phyloP scores from a whole-genome alignment of 2,329 filamentous ascomycete species.

The Nakataea oryzae region DNA sequence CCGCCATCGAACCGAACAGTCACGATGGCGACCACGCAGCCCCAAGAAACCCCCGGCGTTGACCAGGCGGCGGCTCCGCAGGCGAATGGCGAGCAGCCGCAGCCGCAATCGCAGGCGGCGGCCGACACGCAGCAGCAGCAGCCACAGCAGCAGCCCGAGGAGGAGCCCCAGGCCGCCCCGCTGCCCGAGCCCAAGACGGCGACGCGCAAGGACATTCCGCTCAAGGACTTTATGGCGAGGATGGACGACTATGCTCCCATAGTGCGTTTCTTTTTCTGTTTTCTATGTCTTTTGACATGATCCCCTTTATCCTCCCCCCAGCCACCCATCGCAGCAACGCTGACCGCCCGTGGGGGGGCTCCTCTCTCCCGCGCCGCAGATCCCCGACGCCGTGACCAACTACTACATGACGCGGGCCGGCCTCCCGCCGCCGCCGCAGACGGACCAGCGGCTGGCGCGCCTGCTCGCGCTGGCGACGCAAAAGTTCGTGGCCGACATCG shows the following conservation, averaged over 20 bases:
- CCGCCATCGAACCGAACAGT: not conserved
- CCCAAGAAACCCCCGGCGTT: slow-evolving; percentile 9
- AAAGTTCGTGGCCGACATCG: slow-evolving; percentile 97
- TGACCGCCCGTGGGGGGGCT: not conserved
- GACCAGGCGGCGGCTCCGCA: slow-evolving; percentile 6
- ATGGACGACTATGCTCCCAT: slow-evolving; percentile 99
- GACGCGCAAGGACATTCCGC: slow-evolving; percentile 79
- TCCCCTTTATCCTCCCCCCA: not conserved
- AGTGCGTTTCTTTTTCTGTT: slow-evolving; percentile 39
- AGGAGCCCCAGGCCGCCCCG: slow-evolving; percentile 3
- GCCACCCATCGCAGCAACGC: not conserved
- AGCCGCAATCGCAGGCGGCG: slow-evolving; percentile 1
- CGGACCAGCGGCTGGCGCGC: slow-evolving; percentile 80
- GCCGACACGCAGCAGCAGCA: not conserved
- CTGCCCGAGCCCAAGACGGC: slow-evolving; percentile 52
- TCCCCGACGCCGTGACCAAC: slow-evolving; percentile 92
- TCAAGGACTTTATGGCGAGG: slow-evolving; percentile 87
- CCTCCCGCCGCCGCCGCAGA: slow-evolving; percentile 83
- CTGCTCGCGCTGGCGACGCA: slow-evolving; percentile 95
- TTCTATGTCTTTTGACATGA: not conserved
- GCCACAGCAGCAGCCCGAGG: slow-evolving; percentile 1
- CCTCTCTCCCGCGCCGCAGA: slow-evolving; percentile 43
- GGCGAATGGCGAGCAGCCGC: slow-evolving; percentile 9
- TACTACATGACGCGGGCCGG: slow-evolving; percentile 97
- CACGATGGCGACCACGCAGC: slow-evolving; percentile 12